Evolutionary conservation across 441 rosid species (phyloP), one percentile per base, ranked within the genome.

Genomic region (Pelargonium citronellum): DNA sequence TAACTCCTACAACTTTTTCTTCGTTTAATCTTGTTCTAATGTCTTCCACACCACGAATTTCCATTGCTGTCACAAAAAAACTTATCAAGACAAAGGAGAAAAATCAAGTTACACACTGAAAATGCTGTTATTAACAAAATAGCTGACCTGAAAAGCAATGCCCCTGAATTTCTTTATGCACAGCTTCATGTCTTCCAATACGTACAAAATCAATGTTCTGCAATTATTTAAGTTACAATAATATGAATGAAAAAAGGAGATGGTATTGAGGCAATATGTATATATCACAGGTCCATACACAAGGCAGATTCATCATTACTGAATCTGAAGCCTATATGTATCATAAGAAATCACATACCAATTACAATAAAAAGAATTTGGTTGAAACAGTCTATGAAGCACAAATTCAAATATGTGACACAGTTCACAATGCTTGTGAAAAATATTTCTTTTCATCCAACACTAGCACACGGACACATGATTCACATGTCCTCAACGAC

Each of bases 1-100:
- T n/a, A n/a, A n/a, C n/a, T n/a, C n/a, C 98, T 82, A 92, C 98
- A 76, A 95, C 98, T 83, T 89, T 92, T 75, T 86, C 92, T 78
- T 87, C 86, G 46, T 91, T 86, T 73, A 89, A 74, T 79, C 85
- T 88, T 71, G 76, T 68, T 79, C 79, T 92, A 69, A 92, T 87
- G 80, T 84, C 96, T 72, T 84, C 89, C 66, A 89, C 82, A 78
- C 89, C 85, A 69, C 77, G 75, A 70, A 81, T 17, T 19, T 85
- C 82, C 84, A 80, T 84, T 71, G 82, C 96, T 89, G 91, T 65
- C 53, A 75, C 47, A 74, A 24, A 78, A 76, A 77, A 69, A 75
- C 73, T 68, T 66, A 71, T 79, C 73, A 76, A 73, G 60, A 70
- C n/a, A 51, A 27, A n/a, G 37, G 67, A 69, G 66, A 74, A 20